Evolutionary conservation across 2,329 filamentous ascomycete genomes (phyloP).

Genomic region (Diaporthe vexans): DNA sequence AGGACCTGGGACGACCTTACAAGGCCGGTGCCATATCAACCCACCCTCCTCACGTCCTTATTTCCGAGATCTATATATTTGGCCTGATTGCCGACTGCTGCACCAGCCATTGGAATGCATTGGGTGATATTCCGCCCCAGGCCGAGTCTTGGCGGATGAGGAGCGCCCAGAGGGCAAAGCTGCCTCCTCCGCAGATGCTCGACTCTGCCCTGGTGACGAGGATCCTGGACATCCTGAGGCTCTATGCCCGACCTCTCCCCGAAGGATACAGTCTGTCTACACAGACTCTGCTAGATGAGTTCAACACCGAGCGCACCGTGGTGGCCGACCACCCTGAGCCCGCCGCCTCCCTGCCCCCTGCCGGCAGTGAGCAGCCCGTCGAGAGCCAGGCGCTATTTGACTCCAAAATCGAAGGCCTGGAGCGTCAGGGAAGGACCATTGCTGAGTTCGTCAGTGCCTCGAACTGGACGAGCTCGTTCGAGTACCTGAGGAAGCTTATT

Average conservation of each 20-base stretch:
- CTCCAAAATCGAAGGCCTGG: conserved; percentile 61
- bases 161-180: conserved; percentile 44
- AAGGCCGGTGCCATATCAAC: conserved; percentile 57
- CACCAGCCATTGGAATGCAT: conserved; percentile 69
- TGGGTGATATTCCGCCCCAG: conserved; percentile 38
- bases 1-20: conserved; percentile 70
- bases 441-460: conserved; percentile 76
- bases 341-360: conserved; percentile 44
- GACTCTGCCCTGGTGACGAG: conserved; percentile 66
- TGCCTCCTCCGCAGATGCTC: conserved; percentile 56
- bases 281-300: conserved; percentile 69
- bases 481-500: conserved; percentile 68
- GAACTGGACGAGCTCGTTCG: conserved; percentile 72
- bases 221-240: conserved; percentile 68
- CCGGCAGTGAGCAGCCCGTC: conserved; percentile 51
- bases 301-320: conserved; percentile 54
- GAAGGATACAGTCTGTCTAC: conserved; percentile 70
- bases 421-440: conserved; percentile 67
- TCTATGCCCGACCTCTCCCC: conserved; percentile 70
- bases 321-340: conserved; percentile 49
- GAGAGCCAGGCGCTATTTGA: conserved; percentile 52
- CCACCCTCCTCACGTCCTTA: conserved; percentile 72
- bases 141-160: conserved; percentile 17
- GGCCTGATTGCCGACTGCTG: conserved; percentile 76
- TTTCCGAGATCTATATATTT: conserved; percentile 76